These are phyloP conservation scores for Clitoria ternatea DNA, from an alignment of 306 rosid genomes.

Conservation along the genomic window DNA sequence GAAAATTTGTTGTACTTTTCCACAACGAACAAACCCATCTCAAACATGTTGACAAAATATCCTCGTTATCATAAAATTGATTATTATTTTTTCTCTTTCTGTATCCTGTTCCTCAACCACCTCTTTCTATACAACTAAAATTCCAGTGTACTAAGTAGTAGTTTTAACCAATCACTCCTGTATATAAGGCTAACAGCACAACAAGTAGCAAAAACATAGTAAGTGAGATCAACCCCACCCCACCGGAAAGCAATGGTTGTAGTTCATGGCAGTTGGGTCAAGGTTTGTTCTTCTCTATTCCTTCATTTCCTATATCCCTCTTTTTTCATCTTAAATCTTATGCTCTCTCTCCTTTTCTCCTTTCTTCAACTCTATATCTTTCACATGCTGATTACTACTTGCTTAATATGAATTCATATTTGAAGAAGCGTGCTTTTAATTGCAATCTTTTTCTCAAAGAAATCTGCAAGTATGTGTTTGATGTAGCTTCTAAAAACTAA, in stretches of 20 bases:
- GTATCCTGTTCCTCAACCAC: background rate
- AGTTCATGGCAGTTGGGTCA: conserved; percentile 59
- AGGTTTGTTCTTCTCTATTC: conserved; percentile 37
- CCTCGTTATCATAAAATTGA: background rate
- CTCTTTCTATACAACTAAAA: background rate
- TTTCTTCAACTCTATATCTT: background rate
- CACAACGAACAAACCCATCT: background rate
- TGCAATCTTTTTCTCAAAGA: background rate
- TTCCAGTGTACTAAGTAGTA: background rate
- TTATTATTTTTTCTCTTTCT: background rate
- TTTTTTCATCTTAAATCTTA: no score
- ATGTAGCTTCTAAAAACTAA: background rate
- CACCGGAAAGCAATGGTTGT: conserved; percentile 50
- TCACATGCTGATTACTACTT: background rate
- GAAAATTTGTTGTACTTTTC: background rate
- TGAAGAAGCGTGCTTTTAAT: background rate
- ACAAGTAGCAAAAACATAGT: background rate
- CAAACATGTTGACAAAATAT: background rate
- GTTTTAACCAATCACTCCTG: background rate
- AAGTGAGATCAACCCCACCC: background rate
- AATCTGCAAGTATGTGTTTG: background rate
- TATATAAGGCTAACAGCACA: background rate
- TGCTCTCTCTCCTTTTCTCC: background rate
- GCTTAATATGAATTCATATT: background rate
- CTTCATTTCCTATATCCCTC: no score